Base-by-base conservation (phyloP, 2,329 filamentous ascomycete species). In the Orbilia ellipsospora region DNA sequence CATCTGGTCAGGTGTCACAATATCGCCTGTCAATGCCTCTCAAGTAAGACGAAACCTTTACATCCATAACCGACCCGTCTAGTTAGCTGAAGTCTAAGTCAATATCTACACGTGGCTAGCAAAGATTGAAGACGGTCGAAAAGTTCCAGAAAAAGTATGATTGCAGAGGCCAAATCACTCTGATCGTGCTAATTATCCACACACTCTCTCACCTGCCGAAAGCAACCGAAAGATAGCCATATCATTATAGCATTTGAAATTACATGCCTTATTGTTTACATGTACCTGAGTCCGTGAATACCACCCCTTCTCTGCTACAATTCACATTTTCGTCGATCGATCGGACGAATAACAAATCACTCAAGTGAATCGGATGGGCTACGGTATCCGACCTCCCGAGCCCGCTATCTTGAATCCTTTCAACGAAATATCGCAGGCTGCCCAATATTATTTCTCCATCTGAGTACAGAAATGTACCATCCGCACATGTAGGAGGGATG, bases 341-440 rank as follows among this genome's bases (percentile, higher is more conserved):
- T 74, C 63, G 63, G 70, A 74, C 63, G 70, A 74, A 74, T 74
- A 68, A 64, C 42, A 74, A 74, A 74, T 74, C 70, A 48, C 70
- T 74, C 70, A 74, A 64, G 51, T 59, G 15, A 52, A 15, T 48
- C 45, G 54, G 44, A 52, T 60, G 40, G 28, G 16, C 10, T n/a
- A 50, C 18, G 42, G 57, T 50, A 28, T 50, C 48, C 54, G 62
- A 44, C 51, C 16, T 63, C 40, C 66, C 57, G 66, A 63, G 66
- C 56, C 51, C 60, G 66, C 60, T 70, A 63, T 63, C 55, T 18
- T 55, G 66, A 70, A 70, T 70, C 66, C 66, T 63, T 70, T 70
- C 18, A 31, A 36, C 31, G 5, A 36, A 36, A 36, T 7, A 6
- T 52, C 44, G 13, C 48, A 42, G 23, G 2, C 23, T 23, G 23